phyloP scores from a whole-genome alignment of 176 grass and related monocot genomes.

The Microstegium vimineum region DNA sequence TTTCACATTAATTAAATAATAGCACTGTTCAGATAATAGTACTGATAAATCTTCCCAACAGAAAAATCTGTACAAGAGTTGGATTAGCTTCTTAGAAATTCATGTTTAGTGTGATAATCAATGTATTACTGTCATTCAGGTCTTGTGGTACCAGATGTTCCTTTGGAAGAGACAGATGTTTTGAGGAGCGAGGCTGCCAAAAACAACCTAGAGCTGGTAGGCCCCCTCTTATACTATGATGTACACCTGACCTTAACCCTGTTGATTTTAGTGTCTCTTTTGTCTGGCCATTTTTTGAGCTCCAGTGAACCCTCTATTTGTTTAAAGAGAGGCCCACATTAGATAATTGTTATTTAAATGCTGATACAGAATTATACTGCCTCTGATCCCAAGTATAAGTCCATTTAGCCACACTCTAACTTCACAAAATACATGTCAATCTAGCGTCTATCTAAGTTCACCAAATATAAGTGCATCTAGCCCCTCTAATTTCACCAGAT shows the following conservation, averaged over 20 bases:
- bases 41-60: background rate
- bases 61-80: background rate
- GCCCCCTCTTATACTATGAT: conserved; percentile 6
- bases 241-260: background rate
- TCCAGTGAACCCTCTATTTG: background rate
- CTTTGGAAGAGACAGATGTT: conserved; percentile 85
- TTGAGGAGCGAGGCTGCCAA: conserved; percentile 80
- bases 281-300: background rate
- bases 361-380: background rate
- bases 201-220: conserved; percentile 95
- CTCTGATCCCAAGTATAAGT: background rate
- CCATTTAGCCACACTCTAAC: background rate
- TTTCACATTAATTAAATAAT: background rate
- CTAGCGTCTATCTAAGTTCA: background rate
- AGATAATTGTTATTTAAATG: background rate
- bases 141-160: conserved; percentile 97
- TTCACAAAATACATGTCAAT: background rate
- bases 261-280: background rate
- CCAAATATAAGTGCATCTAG: background rate
- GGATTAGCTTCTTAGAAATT: background rate
- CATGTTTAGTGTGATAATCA: background rate
- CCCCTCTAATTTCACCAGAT: background rate
- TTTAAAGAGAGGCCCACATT: background rate
- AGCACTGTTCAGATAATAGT: background rate
- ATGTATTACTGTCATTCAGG: conserved; percentile 41